Percentiles rank a stretch among this genome's conserved stretches.
Evolutionary conservation across 2,329 filamentous ascomycete genomes (phyloP).

Genomic region (Fusarium duplospermum): DNA sequence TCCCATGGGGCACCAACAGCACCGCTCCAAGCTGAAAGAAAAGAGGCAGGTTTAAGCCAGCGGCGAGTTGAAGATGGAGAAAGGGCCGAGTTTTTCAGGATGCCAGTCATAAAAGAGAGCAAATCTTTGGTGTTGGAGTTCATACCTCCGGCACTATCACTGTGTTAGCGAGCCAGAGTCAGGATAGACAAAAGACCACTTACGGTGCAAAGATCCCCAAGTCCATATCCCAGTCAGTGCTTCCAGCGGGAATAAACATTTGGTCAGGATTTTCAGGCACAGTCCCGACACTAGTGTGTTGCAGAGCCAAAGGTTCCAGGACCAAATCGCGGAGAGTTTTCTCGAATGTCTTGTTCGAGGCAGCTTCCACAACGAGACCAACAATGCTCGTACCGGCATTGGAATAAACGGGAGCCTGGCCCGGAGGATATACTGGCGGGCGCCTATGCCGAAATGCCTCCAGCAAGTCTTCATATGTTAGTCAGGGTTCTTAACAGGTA

Average conservation of each 20-base stretch:
- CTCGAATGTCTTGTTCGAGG: background rate
- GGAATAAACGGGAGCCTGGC: background rate
- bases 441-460: background rate
- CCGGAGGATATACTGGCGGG: background rate
- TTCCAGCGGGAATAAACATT: background rate
- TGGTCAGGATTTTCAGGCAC: accelerated
- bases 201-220: conserved; percentile 6
- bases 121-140: background rate
- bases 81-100: background rate
- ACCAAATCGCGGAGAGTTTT: background rate
- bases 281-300: background rate
- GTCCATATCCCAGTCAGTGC: background rate
- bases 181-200: accelerated
- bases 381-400: background rate
- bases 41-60: conserved; percentile 6
- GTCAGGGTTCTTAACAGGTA: background rate
- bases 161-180: background rate
- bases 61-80: background rate
- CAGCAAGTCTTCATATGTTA: background rate
- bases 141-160: background rate
- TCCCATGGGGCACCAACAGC: conserved; percentile 9
- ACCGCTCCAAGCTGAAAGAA: background rate
- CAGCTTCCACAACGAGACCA: conserved; percentile 3
- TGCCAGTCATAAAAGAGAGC: background rate
- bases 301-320: background rate